Conservation (phyloP, 768 basidiomycete species). For the Postia placenta region DNA sequence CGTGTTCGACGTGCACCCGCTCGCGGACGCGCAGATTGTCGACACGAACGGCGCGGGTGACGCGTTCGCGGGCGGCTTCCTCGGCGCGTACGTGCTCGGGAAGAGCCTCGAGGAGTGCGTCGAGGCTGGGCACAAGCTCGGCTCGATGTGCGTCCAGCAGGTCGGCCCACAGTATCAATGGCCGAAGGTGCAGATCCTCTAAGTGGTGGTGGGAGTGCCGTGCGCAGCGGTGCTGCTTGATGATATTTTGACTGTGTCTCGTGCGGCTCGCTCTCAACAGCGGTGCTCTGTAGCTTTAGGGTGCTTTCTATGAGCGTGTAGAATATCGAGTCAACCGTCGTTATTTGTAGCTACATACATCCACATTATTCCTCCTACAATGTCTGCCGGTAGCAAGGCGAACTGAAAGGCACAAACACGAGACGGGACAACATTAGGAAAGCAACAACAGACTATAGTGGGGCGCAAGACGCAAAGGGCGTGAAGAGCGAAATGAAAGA, state of each 20-base stretch:
- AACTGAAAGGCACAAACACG: too few relatives aligned
- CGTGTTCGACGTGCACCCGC: constrained; percentile 49
- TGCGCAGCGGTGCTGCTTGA: neutral
- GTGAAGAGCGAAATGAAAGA: neutral
- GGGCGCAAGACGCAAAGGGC: too few relatives aligned
- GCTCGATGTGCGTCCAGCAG: constrained; percentile 76
- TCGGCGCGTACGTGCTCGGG: constrained; percentile 77
- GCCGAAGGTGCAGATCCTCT: constrained; percentile 49
- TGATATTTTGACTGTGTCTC: neutral
- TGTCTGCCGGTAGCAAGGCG: neutral
- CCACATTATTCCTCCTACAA: neutral
- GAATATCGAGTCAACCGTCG: constrained; percentile 21
- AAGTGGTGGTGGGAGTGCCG: neutral
- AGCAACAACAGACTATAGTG: too few relatives aligned
- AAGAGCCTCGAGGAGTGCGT: constrained; percentile 74
- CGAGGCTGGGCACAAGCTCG: constrained; percentile 82
- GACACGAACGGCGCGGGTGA: constrained; percentile 99
- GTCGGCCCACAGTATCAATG: constrained; percentile 52
- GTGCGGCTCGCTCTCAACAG: constrained; percentile 17
- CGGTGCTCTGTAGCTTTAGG: constrained; percentile 7
- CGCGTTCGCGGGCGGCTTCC: constrained; percentile 93
- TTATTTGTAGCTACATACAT: constrained; percentile 16
- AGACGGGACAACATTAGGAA: too few relatives aligned
- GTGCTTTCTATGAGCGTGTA: constrained; percentile 11
- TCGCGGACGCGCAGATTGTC: constrained; percentile 65